phyloP scores from a whole-genome alignment of 352 stramenopile genomes.

The Stramenopiles sp. region DNA sequence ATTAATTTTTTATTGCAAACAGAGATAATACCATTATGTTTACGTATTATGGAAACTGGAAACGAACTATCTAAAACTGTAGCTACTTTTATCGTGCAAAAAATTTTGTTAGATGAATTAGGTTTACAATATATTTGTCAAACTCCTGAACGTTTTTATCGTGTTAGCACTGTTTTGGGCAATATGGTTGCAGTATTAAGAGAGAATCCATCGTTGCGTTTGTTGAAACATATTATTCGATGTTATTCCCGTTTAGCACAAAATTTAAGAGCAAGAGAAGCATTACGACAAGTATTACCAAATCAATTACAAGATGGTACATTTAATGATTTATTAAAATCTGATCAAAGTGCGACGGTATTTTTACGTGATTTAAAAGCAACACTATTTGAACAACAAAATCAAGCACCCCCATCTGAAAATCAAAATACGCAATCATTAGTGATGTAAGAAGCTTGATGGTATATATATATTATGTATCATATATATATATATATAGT shows the following conservation, averaged over 20 bases:
- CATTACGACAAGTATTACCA: conserved; percentile 82
- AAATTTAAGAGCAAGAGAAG: conserved; percentile 73
- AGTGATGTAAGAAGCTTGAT: too few relatives aligned
- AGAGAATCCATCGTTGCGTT: conserved; percentile 64
- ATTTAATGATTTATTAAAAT: conserved; percentile 74
- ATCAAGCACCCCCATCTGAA: too few relatives aligned
- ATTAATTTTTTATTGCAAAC: conserved; percentile 98
- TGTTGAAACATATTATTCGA: conserved; percentile 96
- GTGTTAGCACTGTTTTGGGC: conserved; percentile 66
- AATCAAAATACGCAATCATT: too few relatives aligned
- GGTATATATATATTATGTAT: too few relatives aligned
- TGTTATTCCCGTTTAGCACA: conserved; percentile 87
- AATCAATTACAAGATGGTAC: conserved; percentile 76
- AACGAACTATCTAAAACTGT: conserved; percentile 91
- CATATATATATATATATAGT: too few relatives aligned
- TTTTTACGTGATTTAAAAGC: too few relatives aligned
- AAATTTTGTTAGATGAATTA: conserved; percentile 94
- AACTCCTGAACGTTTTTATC: conserved; percentile 77
- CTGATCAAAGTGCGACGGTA: conserved; percentile 83
- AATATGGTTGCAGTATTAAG: conserved; percentile 90
- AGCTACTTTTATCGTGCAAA: conserved; percentile 97
- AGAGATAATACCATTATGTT: conserved; percentile 95
- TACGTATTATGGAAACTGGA: conserved; percentile 96
- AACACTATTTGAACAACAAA: too few relatives aligned
- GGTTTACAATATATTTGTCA: conserved; percentile 95